Evolutionary conservation across 371 early-diverging fungal species (phyloP).

Genomic region (Apophysomyces variabilis): DNA sequence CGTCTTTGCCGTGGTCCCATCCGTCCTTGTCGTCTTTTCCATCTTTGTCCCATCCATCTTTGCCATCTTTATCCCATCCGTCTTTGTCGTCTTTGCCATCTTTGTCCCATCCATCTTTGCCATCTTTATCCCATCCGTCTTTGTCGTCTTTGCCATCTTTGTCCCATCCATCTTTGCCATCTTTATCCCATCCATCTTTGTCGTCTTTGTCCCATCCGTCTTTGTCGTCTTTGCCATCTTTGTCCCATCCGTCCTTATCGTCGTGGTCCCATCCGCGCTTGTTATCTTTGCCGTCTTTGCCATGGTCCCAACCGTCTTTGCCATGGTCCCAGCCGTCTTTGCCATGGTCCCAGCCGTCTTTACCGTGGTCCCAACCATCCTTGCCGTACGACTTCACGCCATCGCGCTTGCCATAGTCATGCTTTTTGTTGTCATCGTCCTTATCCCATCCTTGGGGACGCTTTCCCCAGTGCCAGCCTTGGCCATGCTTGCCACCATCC

Average conservation of each 20-base stretch:
- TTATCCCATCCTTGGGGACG: background rate
- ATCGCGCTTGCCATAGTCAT: background rate
- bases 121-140: background rate
- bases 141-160: background rate
- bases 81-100: conserved; percentile 1
- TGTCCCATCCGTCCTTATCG: background rate
- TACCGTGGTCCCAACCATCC: background rate
- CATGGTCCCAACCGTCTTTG: background rate
- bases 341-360: background rate
- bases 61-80: background rate
- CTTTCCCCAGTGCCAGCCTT: background rate
- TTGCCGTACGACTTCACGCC: background rate
- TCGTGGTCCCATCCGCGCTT: background rate
- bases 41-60: background rate
- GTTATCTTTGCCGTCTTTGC: background rate
- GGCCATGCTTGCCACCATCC: background rate
- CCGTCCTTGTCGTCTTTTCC: conserved; percentile 1
- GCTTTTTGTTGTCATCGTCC: background rate
- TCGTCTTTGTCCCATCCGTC: background rate
- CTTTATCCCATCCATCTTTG: background rate
- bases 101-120: background rate
- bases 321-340: background rate
- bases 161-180: background rate
- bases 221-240: conserved; percentile 4
- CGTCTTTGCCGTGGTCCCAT: background rate